Evolutionary conservation across 176 grass and related monocot genomes (phyloP), one percentile per base, ranked within the genome.

Genomic region (Juncus effusus): DNA sequence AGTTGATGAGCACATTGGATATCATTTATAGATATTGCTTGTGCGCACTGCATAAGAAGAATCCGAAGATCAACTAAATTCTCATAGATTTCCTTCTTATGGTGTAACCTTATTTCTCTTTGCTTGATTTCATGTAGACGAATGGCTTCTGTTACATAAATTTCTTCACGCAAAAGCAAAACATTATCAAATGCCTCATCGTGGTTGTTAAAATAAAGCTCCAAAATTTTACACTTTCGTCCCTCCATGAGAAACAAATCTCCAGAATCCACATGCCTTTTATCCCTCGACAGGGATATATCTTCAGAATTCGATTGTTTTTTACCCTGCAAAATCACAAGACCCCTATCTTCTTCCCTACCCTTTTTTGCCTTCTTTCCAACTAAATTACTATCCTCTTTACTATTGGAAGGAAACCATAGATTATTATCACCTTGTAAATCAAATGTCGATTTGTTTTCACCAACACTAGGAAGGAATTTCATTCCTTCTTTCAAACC

Each of bases 1-100:
- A 70, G 65, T 28, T 58, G 55, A 36, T 51, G 15, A 28, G 75
- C 75, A 49, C 64, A 69, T 5, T 16, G 64, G 6, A 58, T 13
- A 56, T 78, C 75, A 70, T 78, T 59, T 38, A 67, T 59, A 13
- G 75, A 62, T 49, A 78, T 67, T 42, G 75, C 75, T 69, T 61
- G 64, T 47, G 75, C 61, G 11, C 75, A 78, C 1, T 69, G 75
- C 10, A 78, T 19, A 38, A 78, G 75, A 12, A 78, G 54, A 61
- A 63, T 58, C 51, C 64, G 60, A 19, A 78, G 56, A 78, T 78
- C 51, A 36, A 70, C 42, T 36, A 58, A 56, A 36, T 69, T 56
- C 39, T 42, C 60, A 56, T 78, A 69, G 5, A 38, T 69, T 4
- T 62, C 64, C 56, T 78, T 70, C 61, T 78, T 58, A 40, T 1